Conservation (phyloP, 2,329 filamentous ascomycete genomes). For the Talaromyces sp. region DNA sequence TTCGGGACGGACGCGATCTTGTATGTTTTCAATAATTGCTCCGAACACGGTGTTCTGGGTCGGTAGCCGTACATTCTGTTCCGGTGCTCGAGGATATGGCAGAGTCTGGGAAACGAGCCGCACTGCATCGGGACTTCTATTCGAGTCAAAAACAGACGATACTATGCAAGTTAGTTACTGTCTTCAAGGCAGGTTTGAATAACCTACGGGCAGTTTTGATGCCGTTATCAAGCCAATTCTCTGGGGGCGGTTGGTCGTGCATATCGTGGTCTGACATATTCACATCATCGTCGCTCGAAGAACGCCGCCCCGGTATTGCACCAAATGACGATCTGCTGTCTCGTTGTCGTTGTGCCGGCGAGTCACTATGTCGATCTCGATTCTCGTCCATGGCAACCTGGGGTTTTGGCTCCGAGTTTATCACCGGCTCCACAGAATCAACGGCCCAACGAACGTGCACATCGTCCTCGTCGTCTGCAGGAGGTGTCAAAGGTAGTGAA, state of each 20-base stretch:
- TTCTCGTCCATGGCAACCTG: conserved; percentile 31
- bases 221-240: conserved; percentile 38
- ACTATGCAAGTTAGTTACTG: conserved; percentile 22
- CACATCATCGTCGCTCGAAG: conserved; percentile 31
- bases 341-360: conserved; percentile 28
- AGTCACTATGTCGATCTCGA: conserved; percentile 28
- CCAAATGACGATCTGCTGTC: conserved; percentile 29
- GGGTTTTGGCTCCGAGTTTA: conserved; percentile 27
- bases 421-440: conserved; percentile 27
- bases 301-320: conserved; percentile 30
- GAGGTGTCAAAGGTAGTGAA: conserved; percentile 41
- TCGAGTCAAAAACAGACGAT: conserved; percentile 39
- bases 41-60: conserved; percentile 48
- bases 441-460: conserved; percentile 39
- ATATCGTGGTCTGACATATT: conserved; percentile 21
- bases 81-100: conserved; percentile 49
- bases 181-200: neutral
- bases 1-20: conserved; percentile 49
- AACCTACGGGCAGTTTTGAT: conserved; percentile 37
- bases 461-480: conserved; percentile 34
- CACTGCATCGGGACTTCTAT: conserved; percentile 43
- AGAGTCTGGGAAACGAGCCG: conserved; percentile 61
- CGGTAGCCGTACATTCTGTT: conserved; percentile 30
- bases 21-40: conserved; percentile 54
- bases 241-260: conserved; percentile 25